Conservation (phyloP, 805 yeast genomes). For the Kluyveromyces aestuarii region DNA sequence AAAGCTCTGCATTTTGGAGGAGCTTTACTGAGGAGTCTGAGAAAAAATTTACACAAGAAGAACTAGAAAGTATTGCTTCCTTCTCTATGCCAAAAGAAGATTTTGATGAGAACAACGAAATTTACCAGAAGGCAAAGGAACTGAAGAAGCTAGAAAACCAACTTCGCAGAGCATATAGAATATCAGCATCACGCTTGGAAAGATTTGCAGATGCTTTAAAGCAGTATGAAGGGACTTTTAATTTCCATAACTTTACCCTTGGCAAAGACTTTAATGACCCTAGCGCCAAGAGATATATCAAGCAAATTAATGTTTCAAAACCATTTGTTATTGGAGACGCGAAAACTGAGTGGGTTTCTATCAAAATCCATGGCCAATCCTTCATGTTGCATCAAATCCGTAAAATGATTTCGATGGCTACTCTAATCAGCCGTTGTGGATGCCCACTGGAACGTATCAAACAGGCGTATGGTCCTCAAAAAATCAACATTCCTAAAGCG, state of each 20-base stretch:
- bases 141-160: constrained; percentile 56
- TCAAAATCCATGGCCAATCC: constrained; percentile 95
- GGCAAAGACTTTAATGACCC: constrained; percentile 81
- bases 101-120: constrained; percentile 32
- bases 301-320: constrained; percentile 64
- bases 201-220: constrained; percentile 60
- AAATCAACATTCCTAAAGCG: constrained; percentile 90
- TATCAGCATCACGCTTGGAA: constrained; percentile 51
- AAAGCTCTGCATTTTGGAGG: constrained; percentile 71
- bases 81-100: constrained; percentile 30
- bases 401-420: constrained; percentile 95
- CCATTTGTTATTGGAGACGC: constrained; percentile 88
- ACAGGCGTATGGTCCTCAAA: constrained; percentile 66
- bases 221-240: constrained; percentile 77
- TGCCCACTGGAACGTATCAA: constrained; percentile 67
- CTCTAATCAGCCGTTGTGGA: constrained; percentile 76
- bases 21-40: constrained; percentile 33
- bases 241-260: constrained; percentile 81
- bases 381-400: constrained; percentile 98
- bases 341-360: constrained; percentile 90
- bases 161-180: constrained; percentile 60
- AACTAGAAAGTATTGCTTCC: constrained; percentile 16
- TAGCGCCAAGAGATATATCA: constrained; percentile 78
- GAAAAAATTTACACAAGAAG: constrained; percentile 25
- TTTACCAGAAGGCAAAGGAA: constrained; percentile 35